Percentiles rank a stretch among this genome's conserved stretches.
Conservation (phyloP, 805 yeast genomes). For the Starmerella cellae region DNA sequence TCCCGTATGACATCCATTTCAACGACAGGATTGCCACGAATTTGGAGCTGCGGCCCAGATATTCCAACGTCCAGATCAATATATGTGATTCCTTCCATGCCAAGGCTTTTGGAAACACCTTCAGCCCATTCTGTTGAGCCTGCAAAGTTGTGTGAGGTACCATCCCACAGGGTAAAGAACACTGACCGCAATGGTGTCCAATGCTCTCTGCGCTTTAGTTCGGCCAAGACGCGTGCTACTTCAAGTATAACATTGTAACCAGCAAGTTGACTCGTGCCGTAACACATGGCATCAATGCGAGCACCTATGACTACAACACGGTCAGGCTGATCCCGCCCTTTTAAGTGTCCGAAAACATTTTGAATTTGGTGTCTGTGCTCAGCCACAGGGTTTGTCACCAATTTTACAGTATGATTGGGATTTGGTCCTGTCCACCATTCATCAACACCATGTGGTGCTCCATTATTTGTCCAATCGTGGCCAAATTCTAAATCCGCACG, state of each 20-base stretch:
- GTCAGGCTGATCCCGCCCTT: conserved; percentile 67
- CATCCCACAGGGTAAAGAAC: conserved; percentile 76
- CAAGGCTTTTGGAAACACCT: conserved; percentile 38
- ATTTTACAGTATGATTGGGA: conserved; percentile 20
- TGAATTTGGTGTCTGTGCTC: conserved; percentile 48
- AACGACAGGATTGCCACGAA: conserved; percentile 50
- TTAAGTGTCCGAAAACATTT: conserved; percentile 66
- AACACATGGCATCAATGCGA: conserved; percentile 60
- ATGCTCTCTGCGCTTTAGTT: conserved; percentile 46
- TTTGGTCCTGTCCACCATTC: conserved; percentile 37
- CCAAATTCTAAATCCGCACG: conserved; percentile 17
- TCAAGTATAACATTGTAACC: conserved; percentile 66
- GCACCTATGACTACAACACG: conserved; percentile 66
- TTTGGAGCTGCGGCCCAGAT: conserved; percentile 35
- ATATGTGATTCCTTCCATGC: conserved; percentile 51
- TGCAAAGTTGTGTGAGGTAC: conserved; percentile 61
- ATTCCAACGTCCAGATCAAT: conserved; percentile 60
- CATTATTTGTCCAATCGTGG: conserved; percentile 27
- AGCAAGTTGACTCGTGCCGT: conserved; percentile 60
- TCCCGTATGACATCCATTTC: conserved; percentile 36
- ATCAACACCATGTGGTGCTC: conserved; percentile 22
- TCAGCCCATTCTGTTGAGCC: conserved; percentile 76
- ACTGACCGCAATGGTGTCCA: conserved; percentile 81
- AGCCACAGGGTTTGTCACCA: conserved; percentile 35
- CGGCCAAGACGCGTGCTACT: conserved; percentile 52